Evolutionary conservation across 2,329 filamentous ascomycete genomes (phyloP), one percentile per base, ranked within the genome.

Genomic region (Colletotrichum tropicicola): DNA sequence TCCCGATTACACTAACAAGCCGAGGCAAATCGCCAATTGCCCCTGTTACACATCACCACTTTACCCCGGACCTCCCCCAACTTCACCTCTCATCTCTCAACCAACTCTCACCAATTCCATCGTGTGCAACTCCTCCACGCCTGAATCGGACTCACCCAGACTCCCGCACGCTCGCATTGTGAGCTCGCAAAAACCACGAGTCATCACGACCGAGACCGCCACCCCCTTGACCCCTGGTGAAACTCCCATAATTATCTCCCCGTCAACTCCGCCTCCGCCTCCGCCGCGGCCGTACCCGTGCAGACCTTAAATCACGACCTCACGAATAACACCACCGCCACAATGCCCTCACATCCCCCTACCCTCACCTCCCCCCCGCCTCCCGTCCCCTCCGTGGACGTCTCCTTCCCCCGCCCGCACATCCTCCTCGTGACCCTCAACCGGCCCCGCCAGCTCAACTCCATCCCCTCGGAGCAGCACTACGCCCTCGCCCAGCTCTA

Each of bases 381-480:
- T 6, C 6, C 32, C 19, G 49, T 65, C 10, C 57, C 61, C 9
- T 41, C 51, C 27, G 49, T 44, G 8, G 57, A 60, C 60, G 51
- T 87, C 64, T 78, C 82, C 39, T 88, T 85, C 68, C 88, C 88
- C 0, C 70, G 72, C 0, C 81, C 83, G 3, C 82, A 87, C 70
- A 77, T 89, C 52, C 79, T 90, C 8, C 82, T 89, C 45, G 82
- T 89, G 28, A 89, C 87, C 1, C 81, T 91, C 73, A 85, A 88
- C 76, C 85, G 87, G 0, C 85, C 87, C 5, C 72, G 76, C 30
- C 80, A 84, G 62, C 85, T 90, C 71, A 91, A 91, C 76, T 82
- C 85, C 54, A 82, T 91, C 71, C 80, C 78, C 7, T 75, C 78
- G 2, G 71, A 78, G 4, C 80, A 81, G 72, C 85, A 89, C 74